A percentile compares a stretch with the other conserved stretches of the same genome.
phyloP scores from a whole-genome alignment of 257 asterid species.

The Catharanthus roseus region DNA sequence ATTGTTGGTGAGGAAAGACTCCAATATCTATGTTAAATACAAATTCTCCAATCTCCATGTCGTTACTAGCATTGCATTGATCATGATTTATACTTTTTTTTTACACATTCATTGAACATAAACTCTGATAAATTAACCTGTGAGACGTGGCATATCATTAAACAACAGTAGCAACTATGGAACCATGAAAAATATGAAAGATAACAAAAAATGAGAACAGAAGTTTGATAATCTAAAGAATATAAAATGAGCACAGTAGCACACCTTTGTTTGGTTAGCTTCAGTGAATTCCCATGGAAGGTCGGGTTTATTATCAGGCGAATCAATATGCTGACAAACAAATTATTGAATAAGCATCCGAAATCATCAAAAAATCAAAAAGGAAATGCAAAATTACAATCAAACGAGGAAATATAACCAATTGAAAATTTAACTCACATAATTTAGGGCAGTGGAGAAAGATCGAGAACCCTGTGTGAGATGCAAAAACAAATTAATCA shows the following conservation, averaged over 20 bases:
- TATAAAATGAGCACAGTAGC: conserved; percentile 14
- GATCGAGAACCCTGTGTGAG: conserved; percentile 62
- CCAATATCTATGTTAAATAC: not conserved
- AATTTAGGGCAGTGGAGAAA: conserved; percentile 80
- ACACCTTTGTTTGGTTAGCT: conserved; percentile 62
- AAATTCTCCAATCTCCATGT: not conserved
- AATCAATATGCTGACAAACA: conserved; percentile 59
- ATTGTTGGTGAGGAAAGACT: not conserved
- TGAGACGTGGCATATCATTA: not conserved
- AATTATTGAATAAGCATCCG: not conserved
- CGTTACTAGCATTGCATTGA: not conserved
- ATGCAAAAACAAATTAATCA: conserved; percentile 1
- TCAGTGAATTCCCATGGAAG: conserved; percentile 78
- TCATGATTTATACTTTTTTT: too few relatives aligned
- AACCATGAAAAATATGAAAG: not conserved
- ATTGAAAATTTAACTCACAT: conserved; percentile 42
- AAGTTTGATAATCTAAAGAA: not conserved
- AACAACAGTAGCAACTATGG: not conserved
- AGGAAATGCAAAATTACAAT: not conserved
- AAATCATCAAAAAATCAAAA: not conserved
- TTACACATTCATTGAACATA: not conserved
- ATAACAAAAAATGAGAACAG: not conserved
- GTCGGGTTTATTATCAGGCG: conserved; percentile 77
- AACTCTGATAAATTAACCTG: not conserved
- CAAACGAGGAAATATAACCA: not conserved